phyloP scores from a whole-genome alignment of 2,329 filamentous ascomycete species.

The Thermomyces lanuginosus region DNA sequence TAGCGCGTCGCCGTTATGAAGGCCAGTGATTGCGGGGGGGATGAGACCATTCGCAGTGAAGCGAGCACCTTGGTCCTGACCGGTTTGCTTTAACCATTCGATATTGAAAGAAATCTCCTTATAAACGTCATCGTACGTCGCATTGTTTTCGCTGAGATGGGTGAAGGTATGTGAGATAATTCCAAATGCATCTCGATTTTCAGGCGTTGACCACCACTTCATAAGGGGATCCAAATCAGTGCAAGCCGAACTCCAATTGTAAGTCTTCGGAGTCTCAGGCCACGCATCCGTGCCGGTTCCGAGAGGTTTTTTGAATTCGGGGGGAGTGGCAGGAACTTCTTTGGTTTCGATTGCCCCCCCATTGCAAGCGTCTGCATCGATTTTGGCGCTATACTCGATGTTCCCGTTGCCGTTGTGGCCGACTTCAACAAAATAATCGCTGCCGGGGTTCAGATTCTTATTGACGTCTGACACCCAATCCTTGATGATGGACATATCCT shows the following conservation, averaged over 20 bases:
- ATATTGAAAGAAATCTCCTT: slow-evolving; percentile 46
- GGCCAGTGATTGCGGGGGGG: slow-evolving; percentile 46
- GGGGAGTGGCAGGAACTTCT: slow-evolving; percentile 29
- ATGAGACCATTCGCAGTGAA: slow-evolving; percentile 42
- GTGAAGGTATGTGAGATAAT: slow-evolving; percentile 49
- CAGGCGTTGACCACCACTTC: slow-evolving; percentile 36
- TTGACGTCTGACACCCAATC: slow-evolving; percentile 27
- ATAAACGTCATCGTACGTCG: slow-evolving; percentile 40
- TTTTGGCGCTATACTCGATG: slow-evolving; percentile 18
- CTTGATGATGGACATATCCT: slow-evolving; percentile 33
- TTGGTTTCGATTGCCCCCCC: slow-evolving; percentile 31
- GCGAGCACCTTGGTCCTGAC: slow-evolving; percentile 29
- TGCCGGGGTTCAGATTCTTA: slow-evolving; percentile 35
- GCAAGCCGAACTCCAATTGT: slow-evolving; percentile 36
- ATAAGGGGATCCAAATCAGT: slow-evolving; percentile 35
- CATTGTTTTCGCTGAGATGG: slow-evolving; percentile 43
- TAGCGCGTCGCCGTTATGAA: slow-evolving; percentile 49
- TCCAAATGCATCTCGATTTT: slow-evolving; percentile 38
- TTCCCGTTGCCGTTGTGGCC: slow-evolving; percentile 42
- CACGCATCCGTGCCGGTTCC: slow-evolving; percentile 36
- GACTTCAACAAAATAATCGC: slow-evolving; percentile 37
- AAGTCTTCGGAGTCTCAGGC: slow-evolving; percentile 30
- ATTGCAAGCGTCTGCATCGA: slow-evolving; percentile 11
- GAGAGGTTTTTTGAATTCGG: slow-evolving; percentile 35
- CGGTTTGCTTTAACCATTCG: slow-evolving; percentile 40